Conservation (phyloP, 495 filamentous ascomycete species). For the Daldinia caldariorum region DNA sequence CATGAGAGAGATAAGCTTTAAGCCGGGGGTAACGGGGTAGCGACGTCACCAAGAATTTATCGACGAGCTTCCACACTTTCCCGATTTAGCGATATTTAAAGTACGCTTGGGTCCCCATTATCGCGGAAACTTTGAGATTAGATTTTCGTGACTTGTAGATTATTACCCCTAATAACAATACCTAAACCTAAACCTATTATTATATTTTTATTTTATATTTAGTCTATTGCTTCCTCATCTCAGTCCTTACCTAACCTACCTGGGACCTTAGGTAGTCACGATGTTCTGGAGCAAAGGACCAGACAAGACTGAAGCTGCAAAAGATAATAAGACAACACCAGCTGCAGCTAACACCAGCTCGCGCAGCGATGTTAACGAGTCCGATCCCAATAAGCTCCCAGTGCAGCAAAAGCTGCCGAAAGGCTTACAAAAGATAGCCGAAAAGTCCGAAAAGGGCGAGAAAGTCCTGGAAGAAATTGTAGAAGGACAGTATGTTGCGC, state of each 20-base stretch:
- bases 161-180: conserved; percentile 2
- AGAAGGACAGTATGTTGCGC: conserved; percentile 76
- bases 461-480: conserved; percentile 81
- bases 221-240: not conserved
- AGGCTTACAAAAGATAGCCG: conserved; percentile 74
- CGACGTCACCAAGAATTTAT: conserved; percentile 42
- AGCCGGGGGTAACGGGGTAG: conserved; percentile 20
- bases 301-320: conserved; percentile 51
- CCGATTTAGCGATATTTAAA: conserved; percentile 1
- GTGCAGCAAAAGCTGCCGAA: conserved; percentile 71
- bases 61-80: conserved; percentile 21
- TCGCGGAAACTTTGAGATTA: conserved; percentile 1
- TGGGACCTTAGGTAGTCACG: conserved; percentile 13
- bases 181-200: too few relatives aligned
- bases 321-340: conserved; percentile 46
- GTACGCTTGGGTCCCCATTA: not conserved
- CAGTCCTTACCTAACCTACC: too few relatives aligned
- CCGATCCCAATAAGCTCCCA: conserved; percentile 62
- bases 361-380: conserved; percentile 48
- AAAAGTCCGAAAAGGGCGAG: conserved; percentile 73
- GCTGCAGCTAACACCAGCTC: conserved; percentile 46
- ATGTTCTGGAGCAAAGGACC: conserved; percentile 56
- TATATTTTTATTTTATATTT: not conserved
- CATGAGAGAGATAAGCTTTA: not conserved
- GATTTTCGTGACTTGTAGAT: not conserved